A percentile compares a stretch with the other conserved stretches of the same genome.
These are phyloP conservation scores for Pulveroboletus sp. DNA, from an alignment of 768 basidiomycete genomes.

Conservation along the genomic window DNA sequence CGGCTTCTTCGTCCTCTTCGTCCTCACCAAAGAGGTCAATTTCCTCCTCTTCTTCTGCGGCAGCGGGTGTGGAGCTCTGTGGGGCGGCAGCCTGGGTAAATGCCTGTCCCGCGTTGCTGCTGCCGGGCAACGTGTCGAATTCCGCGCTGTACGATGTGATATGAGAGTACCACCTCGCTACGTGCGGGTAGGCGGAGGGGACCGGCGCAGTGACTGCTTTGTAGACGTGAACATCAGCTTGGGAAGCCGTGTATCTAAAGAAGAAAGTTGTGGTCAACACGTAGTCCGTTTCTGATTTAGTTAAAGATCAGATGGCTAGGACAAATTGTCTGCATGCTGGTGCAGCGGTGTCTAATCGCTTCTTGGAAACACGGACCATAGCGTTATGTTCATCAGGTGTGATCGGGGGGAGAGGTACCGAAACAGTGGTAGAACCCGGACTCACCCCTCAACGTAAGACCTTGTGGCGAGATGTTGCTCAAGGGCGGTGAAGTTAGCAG, in stretches of 20 bases:
- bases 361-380: slow-evolving; percentile 98
- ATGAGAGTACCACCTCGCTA: slow-evolving; percentile 90
- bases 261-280: slow-evolving; percentile 9
- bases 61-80: slow-evolving; percentile 43
- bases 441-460: slow-evolving; percentile 92
- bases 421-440: slow-evolving; percentile 17
- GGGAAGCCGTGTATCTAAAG: slow-evolving; percentile 81
- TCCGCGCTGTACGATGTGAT: slow-evolving; percentile 84
- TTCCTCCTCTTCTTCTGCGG: slow-evolving; percentile 54
- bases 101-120: slow-evolving; percentile 74
- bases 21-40: slow-evolving; percentile 89
- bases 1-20: slow-evolving; percentile 80
- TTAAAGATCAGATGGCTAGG: slow-evolving; percentile 68
- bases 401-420: slow-evolving; percentile 12
- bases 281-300: neutral
- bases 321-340: slow-evolving; percentile 65
- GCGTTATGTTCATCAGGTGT: slow-evolving; percentile 63
- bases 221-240: slow-evolving; percentile 92
- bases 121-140: slow-evolving; percentile 74
- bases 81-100: slow-evolving; percentile 52
- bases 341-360: slow-evolving; percentile 89
- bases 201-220: slow-evolving; percentile 70
- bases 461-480: slow-evolving; percentile 83
- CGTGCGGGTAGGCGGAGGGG: slow-evolving; percentile 63
- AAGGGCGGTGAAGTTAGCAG: slow-evolving; percentile 65